Evolutionary conservation across 2,329 filamentous ascomycete genomes (phyloP), one percentile per base, ranked within the genome.

Genomic region (Diaporthe sp.): DNA sequence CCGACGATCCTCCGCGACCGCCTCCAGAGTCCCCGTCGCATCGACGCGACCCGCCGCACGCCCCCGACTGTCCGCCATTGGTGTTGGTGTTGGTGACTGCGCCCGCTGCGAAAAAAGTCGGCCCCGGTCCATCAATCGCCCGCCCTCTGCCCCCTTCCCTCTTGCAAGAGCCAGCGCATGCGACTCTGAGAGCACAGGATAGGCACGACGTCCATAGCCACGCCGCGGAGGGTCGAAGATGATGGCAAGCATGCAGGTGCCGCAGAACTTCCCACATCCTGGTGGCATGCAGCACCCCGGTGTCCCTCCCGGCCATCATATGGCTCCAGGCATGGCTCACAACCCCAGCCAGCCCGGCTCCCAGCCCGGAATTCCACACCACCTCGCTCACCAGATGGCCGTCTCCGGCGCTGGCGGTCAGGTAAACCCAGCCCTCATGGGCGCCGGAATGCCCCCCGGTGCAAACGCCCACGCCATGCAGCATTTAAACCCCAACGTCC

Each of bases 371-470:
- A 92, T 93, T 83, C 90, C 90, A 79, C 93, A 94, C 82, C 93
- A 94, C 83, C 88, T 92, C 79, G 85, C 84, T 49, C 86, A 90
- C 84, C 93, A 94, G 79, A 94, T 94, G 86, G 92, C 90, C 77
- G 93, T 93, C 39, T 94, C 94, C 75, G 93, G 91, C 49, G 93
- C 94, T 28, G 92, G 91, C 78, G 91, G 90, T 77, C 93, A 94
- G 82, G 92, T 94, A 78, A 94, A 92, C 82, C 92, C 94, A 80
- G 89, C 92, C 74, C 90, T 95, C 88, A 95, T 96, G 93, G 90
- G 87, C 78, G 58, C 58, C 15, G 71, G 90, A 75, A 94, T 96
- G 91, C 93, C 93, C 77, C 93, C 92, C 42, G 91, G 93, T 72
- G 90, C 90, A 75, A 93, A 91, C 83, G 89, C 90, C 76, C 93